A percentile compares a stretch with the other conserved stretches of the same genome.
Conservation (phyloP, 768 basidiomycete species). For the Rubroboletus satanas region DNA sequence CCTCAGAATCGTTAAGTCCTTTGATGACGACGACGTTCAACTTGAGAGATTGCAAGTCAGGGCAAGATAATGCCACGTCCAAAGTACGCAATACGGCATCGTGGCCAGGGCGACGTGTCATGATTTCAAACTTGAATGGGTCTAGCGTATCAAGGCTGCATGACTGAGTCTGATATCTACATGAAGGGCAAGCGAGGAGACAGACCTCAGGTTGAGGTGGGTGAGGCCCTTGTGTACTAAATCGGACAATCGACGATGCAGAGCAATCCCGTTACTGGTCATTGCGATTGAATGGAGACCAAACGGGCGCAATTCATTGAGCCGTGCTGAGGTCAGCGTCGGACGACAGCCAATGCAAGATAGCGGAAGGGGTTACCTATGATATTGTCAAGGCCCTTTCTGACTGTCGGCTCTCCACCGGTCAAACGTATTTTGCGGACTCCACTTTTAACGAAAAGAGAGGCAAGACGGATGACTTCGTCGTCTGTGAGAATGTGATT, state of each 20-base stretch:
- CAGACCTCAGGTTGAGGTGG: constrained; percentile 64
- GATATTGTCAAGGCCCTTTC: constrained; percentile 69
- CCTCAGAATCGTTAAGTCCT: constrained; percentile 77
- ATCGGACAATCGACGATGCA: constrained; percentile 68
- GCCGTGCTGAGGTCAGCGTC: constrained; percentile 40
- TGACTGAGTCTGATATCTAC: constrained; percentile 2
- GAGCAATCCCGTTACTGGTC: constrained; percentile 79
- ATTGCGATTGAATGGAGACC: constrained; percentile 77
- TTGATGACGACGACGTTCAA: constrained; percentile 82
- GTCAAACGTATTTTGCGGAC: constrained; percentile 87
- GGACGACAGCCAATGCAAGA: not conserved
- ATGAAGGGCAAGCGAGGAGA: not conserved
- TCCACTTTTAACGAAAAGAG: constrained; percentile 75
- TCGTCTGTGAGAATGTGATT: constrained; percentile 68
- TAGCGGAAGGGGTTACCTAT: constrained; percentile 46
- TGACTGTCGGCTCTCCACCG: constrained; percentile 83
- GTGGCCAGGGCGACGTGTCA: constrained; percentile 76
- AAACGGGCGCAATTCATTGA: constrained; percentile 55
- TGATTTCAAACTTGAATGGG: constrained; percentile 83
- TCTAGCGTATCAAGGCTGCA: constrained; percentile 78
- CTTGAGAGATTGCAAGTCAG: constrained; percentile 60
- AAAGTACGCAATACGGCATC: constrained; percentile 69
- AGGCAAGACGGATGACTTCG: constrained; percentile 69
- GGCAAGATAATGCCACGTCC: constrained; percentile 53
- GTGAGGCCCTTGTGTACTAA: constrained; percentile 71